Evolutionary conservation across 1,284 basidiomycete species (phyloP), one percentile per base, ranked within the genome.

Genomic region (Apiotrichum sp.): DNA sequence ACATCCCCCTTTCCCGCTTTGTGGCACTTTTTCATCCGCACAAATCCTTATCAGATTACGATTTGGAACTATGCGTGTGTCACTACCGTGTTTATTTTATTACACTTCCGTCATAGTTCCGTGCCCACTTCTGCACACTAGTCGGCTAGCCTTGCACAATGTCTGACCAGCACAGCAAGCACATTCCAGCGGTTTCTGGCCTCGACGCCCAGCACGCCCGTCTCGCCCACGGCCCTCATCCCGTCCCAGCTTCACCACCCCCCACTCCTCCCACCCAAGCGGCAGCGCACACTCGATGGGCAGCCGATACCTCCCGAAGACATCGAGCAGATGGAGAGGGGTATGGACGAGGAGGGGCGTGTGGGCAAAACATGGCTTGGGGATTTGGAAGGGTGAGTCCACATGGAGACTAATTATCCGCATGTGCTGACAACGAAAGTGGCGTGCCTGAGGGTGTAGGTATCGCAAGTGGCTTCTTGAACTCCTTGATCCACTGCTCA

Each of bases 361-460:
- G 66, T 68, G 3, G 68, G 66, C 29, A 70, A 71, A 52, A 66
- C 67, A 32, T 73, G 71, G 72, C 59, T 74, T 9, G 70, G 70
- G 3, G 69, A 72, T 35, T 50, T 74, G 16, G 70, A 74, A 9
- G 72, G 72, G 72, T 73, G 22, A 22, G 22, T 22, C 22, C 22
- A 49, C 55, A 70, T 61, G 4, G 22, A 22, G 22, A 22, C 22
- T 22, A 22, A 22, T 22, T 22, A 22, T 22, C 22, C 22, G 22
- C 22, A 13, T 47, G 36, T 13, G 13, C 36, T 38, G 36, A 38
- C 36, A 38, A 38, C 41, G 34, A 1, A 44, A 68, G 65, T 10
- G 65, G 65, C 41, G 56, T 66, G 2, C 65, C 66, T 39, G 62
- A 66, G 55, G 57, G 58, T 3, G 65, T 67, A 32, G 39, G 62